Conservation (phyloP, 2,329 filamentous ascomycete genomes). For the Aschersonia sp. region DNA sequence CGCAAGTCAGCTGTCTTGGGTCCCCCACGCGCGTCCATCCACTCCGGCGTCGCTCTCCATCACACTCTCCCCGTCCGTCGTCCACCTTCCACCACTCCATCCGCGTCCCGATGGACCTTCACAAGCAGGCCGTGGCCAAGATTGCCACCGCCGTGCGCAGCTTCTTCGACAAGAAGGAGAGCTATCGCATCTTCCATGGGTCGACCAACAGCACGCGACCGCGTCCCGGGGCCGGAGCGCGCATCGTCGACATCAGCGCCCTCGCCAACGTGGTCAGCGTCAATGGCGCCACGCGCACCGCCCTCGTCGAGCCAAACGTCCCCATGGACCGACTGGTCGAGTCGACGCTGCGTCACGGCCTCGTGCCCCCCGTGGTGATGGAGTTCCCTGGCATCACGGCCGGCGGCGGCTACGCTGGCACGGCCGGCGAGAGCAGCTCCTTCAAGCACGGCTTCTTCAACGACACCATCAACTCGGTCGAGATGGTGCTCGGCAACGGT, state of each 20-base stretch:
- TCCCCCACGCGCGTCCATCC: too few species aligned
- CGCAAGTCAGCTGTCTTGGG: too few species aligned
- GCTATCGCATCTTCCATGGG: slow-evolving; percentile 66
- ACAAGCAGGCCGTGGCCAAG: slow-evolving; percentile 30
- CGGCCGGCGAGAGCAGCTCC: slow-evolving; percentile 54
- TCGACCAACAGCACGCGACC: slow-evolving; percentile 61
- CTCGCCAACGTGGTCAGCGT: slow-evolving; percentile 51
- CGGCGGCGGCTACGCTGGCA: slow-evolving; percentile 58
- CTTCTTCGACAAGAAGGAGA: slow-evolving; percentile 32
- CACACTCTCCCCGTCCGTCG: too few species aligned
- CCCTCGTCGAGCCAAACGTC: slow-evolving; percentile 62
- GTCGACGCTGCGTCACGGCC: slow-evolving; percentile 46
- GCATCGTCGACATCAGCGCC: slow-evolving; percentile 46
- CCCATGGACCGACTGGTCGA: slow-evolving; percentile 60
- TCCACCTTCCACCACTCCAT: neutral
- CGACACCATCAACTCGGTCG: slow-evolving; percentile 45
- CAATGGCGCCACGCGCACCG: slow-evolving; percentile 37
- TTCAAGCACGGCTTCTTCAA: slow-evolving; percentile 63
- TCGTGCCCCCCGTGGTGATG: slow-evolving; percentile 60
- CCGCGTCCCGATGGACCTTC: slow-evolving; percentile 28
- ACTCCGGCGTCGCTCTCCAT: too few species aligned
- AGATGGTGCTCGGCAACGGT: slow-evolving; percentile 57
- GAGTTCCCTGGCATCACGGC: slow-evolving; percentile 66
- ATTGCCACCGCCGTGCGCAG: slow-evolving; percentile 32
- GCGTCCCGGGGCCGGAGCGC: slow-evolving; percentile 15